Evolutionary conservation across 768 basidiomycete species (phyloP).

Genomic region (Cystofilobasidium macerans): DNA sequence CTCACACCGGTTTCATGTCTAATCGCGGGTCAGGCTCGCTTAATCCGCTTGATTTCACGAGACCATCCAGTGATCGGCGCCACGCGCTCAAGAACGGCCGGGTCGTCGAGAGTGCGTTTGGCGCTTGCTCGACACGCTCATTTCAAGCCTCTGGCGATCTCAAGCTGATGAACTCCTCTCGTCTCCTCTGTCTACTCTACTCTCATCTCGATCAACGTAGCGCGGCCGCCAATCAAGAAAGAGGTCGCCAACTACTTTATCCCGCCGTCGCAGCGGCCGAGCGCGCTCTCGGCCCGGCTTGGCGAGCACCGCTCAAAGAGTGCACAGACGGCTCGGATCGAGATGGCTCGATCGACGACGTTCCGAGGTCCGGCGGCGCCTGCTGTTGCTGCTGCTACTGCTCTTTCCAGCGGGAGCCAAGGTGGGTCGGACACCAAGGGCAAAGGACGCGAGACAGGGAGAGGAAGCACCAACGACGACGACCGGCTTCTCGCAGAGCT

Average conservation of each 20-base stretch:
- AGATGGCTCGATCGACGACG: not conserved
- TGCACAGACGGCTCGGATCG: not conserved
- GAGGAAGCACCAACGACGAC: not conserved
- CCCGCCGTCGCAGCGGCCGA: not conserved
- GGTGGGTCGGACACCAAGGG: not conserved
- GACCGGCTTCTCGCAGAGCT: slow-evolving; percentile 29
- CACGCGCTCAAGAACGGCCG: not conserved
- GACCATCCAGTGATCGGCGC: not conserved
- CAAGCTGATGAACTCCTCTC: not conserved
- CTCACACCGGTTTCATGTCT: no score
- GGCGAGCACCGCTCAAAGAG: not conserved
- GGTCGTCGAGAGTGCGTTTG: not conserved
- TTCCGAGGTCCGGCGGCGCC: not conserved
- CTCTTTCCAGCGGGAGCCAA: slow-evolving; percentile 10
- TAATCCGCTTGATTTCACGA: not conserved
- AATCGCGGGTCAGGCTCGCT: not conserved
- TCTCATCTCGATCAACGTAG: not conserved
- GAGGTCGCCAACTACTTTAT: not conserved
- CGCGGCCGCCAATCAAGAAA: not conserved
- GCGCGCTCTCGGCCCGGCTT: not conserved
- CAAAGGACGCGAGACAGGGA: not conserved
- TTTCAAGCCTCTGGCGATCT: no score
- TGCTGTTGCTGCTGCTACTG: not conserved
- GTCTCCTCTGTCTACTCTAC: not conserved
- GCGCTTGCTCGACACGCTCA: no score